Base-by-base conservation (phyloP, 352 stramenopile genomes). In the Pythium biforme region DNA sequence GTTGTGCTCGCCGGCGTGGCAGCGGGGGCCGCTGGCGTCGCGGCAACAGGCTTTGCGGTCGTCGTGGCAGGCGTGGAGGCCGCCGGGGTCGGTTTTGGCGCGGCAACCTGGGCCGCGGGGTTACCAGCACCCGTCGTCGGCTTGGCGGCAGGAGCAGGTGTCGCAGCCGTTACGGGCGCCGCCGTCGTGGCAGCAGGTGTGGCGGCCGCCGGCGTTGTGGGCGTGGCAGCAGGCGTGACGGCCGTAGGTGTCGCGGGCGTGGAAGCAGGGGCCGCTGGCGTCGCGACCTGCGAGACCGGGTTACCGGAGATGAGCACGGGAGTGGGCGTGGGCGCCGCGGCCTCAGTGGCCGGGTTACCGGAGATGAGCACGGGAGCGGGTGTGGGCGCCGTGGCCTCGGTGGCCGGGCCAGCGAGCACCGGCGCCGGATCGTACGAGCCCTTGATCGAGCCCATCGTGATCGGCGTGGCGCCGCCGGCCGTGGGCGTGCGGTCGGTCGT, bases 381-480 rank as follows among this genome's bases (percentile, higher is more conserved):
- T 14, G 56, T 31, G 22, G 56, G 40, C 12, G 31, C 31, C 12
- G 45, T 29, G 10, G 43, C n/a, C n/a, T 40, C 26, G 26, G 40
- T n/a, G 14, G 37, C 39, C 29, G 37, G n/a, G 37, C 34, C 26
- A 1, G 55, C 34, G 34, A 46, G 25, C 17, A 58, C 40, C 10
- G 33, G 37, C 20, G 40, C 60, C 45, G 60, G 60, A 26, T 67
- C 60, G 52, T 67, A 67, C 25, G 33, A 26, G 43, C 60, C 60
- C 19, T 2, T 47, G 60, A 61, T 34, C 20, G 43, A 33, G 33
- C 60, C 60, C 41, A 61, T 60, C 23, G 60, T 67, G 31, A 61
- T 20, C 1, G 52, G 51, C 23, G 52, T 45, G 15, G 15, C 23
- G 31, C 45, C 43, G 14, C 8, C 47, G n/a, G 58, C 49, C 4